Evolutionary conservation across 805 yeast genomes (phyloP), one percentile per base, ranked within the genome.

Genomic region (Torulaspora microellipsoides): DNA sequence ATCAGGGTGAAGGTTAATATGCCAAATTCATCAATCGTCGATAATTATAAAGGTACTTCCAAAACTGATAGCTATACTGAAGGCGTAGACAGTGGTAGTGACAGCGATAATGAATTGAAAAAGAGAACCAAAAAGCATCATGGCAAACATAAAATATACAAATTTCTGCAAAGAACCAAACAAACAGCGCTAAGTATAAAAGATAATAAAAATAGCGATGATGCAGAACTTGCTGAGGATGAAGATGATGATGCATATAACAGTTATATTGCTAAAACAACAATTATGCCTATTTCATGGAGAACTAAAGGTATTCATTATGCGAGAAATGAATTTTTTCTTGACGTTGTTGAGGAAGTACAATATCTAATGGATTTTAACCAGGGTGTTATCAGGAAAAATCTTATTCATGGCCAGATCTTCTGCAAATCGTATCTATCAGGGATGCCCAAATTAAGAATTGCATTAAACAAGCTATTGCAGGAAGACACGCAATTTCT

Each of bases 251-350:
- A 54, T 7, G 80, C 75, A 54, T 71, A 83, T 47, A 85, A 85
- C 56, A 77, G 86, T 28, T 76, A 87, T 33, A 80, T 91, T 12
- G 75, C 89, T 2, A 76, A 89, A 50, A 81, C 95, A 0, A 77
- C 89, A 13, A 83, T 89, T 9, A 83, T 80, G 56, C 77, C 85
- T 10, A 80, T 90, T 3, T 82, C 91, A 17, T 90, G 97, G 97
- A 78, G 98, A 63, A 85, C 91, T 32, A 93, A 85, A 51, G 96
- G 96, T 9, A 86, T 90, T 17, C 77, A 76, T 51, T 90, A 90
- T 65, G 80, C 83, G 53, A 89, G 87, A 60, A 90, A 90, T 65
- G 97, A 90, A 67, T 82, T 93, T 41, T 90, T 88, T 58, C 74
- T 90, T 51, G 95, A 90, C 64, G 87, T 89, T 27, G 75, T 83